Conservation (phyloP, 2,329 filamentous ascomycete genomes). For the Cladophialophora bantiana region DNA sequence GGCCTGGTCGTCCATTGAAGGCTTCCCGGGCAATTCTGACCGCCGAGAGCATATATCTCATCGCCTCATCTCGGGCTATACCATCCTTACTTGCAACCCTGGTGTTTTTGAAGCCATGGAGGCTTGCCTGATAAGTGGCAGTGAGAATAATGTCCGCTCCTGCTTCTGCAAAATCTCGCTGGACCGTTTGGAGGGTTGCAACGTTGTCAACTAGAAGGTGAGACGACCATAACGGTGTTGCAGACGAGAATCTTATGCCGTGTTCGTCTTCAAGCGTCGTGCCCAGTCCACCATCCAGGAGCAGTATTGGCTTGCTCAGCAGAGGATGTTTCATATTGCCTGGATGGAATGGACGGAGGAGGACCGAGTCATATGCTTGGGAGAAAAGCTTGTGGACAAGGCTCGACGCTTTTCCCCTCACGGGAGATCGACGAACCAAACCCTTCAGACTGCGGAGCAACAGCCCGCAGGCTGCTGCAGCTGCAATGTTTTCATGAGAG, state of each 20-base stretch:
- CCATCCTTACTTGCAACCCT: conserved; percentile 35
- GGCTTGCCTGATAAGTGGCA: conserved; percentile 71
- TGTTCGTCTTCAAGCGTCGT: conserved; percentile 68
- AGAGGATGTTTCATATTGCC: conserved; percentile 20
- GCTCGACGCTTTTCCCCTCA: not conserved
- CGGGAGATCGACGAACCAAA: conserved; percentile 19
- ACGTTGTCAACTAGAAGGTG: conserved; percentile 66
- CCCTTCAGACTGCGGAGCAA: conserved; percentile 17
- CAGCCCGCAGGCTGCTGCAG: conserved; percentile 1
- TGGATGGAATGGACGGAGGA: not conserved
- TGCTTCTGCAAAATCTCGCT: conserved; percentile 62
- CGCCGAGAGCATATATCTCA: conserved; percentile 46
- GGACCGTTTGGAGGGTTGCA: conserved; percentile 61
- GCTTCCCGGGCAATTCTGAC: conserved; percentile 49
- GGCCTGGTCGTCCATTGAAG: conserved; percentile 48
- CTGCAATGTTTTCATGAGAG: conserved; percentile 7
- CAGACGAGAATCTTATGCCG: conserved; percentile 58
- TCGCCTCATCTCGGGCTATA: conserved; percentile 38
- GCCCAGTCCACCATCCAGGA: conserved; percentile 73
- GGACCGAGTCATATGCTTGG: no score
- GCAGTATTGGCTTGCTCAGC: conserved; percentile 45
- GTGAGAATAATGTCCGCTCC: conserved; percentile 70
- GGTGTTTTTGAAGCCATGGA: conserved; percentile 63
- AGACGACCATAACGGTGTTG: conserved; percentile 71
- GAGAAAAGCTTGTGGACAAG: no score